Percentiles rank a stretch among this genome's conserved stretches.
Conservation (phyloP, 2,329 filamentous ascomycete genomes). For the Ophiostoma himal-ulmi region DNA sequence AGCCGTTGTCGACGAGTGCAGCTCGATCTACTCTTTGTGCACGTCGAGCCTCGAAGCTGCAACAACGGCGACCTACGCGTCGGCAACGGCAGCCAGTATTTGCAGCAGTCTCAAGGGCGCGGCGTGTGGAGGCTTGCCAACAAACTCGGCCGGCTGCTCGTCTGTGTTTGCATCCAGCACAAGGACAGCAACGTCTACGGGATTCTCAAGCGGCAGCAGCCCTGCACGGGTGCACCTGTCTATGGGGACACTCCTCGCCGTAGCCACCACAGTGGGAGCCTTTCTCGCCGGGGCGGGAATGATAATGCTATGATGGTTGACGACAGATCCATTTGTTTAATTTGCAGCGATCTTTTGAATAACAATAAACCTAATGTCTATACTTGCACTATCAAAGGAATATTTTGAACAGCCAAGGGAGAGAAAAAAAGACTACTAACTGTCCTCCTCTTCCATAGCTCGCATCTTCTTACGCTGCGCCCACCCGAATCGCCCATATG, state of each 20-base stretch:
- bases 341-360: background rate
- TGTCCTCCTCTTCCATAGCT: constrained; percentile 15
- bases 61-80: constrained; percentile 27
- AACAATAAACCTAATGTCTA: background rate
- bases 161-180: constrained; percentile 15
- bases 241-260: background rate
- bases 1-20: constrained; percentile 47
- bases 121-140: constrained; percentile 26
- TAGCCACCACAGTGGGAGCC: background rate
- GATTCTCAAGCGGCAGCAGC: constrained; percentile 13
- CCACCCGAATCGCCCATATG: constrained; percentile 4
- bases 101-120: constrained; percentile 28
- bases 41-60: constrained; percentile 42
- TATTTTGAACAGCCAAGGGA: no score
- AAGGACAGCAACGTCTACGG: constrained; percentile 6
- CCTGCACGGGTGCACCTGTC: background rate
- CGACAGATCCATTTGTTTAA: background rate
- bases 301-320: background rate
- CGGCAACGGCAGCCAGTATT: constrained; percentile 20
- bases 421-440: background rate
- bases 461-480: background rate
- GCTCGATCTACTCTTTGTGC: constrained; percentile 49
- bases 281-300: background rate
- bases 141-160: constrained; percentile 19
- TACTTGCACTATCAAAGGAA: background rate